Conservation (phyloP, 306 rosid species). For the Rubus idaeus region DNA sequence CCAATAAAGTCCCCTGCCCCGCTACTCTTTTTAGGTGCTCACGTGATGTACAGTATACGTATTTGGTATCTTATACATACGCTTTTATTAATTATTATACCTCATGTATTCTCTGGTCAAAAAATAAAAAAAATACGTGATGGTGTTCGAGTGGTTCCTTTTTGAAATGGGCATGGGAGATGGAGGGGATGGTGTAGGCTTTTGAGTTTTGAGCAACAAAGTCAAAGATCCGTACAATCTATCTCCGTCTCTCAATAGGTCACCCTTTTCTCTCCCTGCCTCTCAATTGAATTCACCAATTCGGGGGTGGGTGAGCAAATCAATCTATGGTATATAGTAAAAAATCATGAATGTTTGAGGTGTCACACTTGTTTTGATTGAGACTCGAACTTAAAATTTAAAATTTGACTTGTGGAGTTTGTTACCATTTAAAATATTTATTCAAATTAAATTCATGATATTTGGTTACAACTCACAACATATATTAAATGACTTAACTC, state of each 20-base stretch:
- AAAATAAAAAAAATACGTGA: no score
- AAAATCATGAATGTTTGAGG: not conserved
- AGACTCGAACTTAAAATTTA: not conserved
- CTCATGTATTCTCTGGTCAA: not conserved
- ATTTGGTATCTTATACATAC: not conserved
- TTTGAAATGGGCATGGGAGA: not conserved
- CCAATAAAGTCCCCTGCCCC: no score
- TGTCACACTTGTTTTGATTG: not conserved
- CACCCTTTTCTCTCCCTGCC: not conserved
- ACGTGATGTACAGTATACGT: not conserved
- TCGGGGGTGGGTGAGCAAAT: not conserved
- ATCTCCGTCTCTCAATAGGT: not conserved
- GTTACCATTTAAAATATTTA: no score
- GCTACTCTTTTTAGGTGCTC: not conserved
- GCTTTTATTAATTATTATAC: not conserved
- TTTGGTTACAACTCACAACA: no score
- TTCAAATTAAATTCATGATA: no score
- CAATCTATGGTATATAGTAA: not conserved
- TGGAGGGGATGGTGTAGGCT: not conserved
- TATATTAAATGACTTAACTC: no score
- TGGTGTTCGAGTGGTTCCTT: not conserved
- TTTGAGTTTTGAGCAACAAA: not conserved
- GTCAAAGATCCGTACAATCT: not conserved
- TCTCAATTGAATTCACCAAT: not conserved
- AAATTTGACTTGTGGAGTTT: no score